Conservation (phyloP, 768 basidiomycete genomes). For the Mycena polygramma region DNA sequence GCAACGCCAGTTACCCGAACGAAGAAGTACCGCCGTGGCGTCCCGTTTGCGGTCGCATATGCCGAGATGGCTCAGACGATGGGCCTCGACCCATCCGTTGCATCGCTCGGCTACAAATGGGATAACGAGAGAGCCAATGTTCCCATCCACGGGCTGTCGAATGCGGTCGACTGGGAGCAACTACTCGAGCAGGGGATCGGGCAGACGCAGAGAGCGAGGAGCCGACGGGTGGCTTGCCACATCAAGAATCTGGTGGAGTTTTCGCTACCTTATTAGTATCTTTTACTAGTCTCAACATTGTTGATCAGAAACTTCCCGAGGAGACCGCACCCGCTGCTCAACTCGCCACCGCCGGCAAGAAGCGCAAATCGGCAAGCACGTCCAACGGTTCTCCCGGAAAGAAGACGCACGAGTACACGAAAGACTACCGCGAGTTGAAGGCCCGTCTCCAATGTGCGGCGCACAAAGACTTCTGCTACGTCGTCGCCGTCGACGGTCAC, state of each 20-base stretch:
- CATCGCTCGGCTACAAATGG: constrained; percentile 24
- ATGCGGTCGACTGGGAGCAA: constrained; percentile 11
- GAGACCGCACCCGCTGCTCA: not conserved
- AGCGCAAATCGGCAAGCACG: constrained; percentile 4
- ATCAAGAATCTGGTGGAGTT: constrained; percentile 29
- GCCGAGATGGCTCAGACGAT: constrained; percentile 3
- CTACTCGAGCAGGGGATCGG: constrained; percentile 1
- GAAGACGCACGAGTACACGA: constrained; percentile 16
- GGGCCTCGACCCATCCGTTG: not conserved
- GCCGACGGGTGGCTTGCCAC: constrained; percentile 11
- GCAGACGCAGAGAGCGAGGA: not conserved
- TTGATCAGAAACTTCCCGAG: constrained; percentile 9
- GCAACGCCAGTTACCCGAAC: not conserved
- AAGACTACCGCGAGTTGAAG: constrained; percentile 14
- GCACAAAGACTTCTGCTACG: constrained; percentile 17
- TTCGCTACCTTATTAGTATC: not conserved
- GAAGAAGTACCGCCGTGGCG: constrained; percentile 3
- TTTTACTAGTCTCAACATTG: not conserved
- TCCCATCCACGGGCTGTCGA: not conserved
- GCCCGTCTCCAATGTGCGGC: constrained; percentile 8
- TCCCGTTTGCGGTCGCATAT: constrained; percentile 5
- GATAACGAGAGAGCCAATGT: constrained; percentile 6
- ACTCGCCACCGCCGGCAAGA: no score
- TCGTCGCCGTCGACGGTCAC: not conserved
- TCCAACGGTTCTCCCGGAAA: not conserved